phyloP scores from a whole-genome alignment of 176 grass and related monocot species.

The Aegilops umbellulata region DNA sequence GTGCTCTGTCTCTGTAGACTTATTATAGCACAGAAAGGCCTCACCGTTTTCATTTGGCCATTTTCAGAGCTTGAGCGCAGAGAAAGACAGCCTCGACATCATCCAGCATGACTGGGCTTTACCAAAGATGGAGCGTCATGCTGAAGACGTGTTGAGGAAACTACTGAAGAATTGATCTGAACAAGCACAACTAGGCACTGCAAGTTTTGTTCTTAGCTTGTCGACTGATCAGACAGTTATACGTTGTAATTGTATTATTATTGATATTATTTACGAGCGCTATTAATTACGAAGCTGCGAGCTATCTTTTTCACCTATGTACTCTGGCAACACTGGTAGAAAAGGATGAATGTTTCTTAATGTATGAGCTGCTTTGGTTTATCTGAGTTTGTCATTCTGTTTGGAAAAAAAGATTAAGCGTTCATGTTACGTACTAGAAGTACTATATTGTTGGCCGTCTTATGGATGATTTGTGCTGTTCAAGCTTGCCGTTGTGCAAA shows the following conservation, averaged over 20 bases:
- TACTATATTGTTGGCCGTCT: no score
- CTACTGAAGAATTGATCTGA: constrained; percentile 63
- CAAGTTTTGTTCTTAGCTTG: constrained; percentile 36
- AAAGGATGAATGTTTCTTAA: neutral
- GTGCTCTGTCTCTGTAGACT: neutral
- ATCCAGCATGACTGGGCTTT: constrained; percentile 96
- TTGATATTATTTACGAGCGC: constrained; percentile 15
- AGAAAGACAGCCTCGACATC: constrained; percentile 96
- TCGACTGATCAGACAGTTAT: constrained; percentile 25
- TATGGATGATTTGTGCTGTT: no score
- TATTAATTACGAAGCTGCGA: neutral
- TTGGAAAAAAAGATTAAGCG: no score
- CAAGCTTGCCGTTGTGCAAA: no score
- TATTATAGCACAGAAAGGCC: neutral
- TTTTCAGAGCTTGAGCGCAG: constrained; percentile 75
- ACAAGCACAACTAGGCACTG: neutral
- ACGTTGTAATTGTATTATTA: constrained; percentile 26
- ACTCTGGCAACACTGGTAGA: neutral
- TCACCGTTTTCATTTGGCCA: constrained; percentile 14
- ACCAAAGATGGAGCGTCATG: constrained; percentile 74
- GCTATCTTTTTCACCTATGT: neutral
- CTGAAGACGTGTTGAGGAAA: constrained; percentile 67
- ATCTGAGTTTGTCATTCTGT: neutral
- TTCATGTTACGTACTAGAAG: no score
- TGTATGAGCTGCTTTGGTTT: neutral